Evolutionary conservation across 257 asterid genomes (phyloP).

Genomic region (Ligustrum vulgare): DNA sequence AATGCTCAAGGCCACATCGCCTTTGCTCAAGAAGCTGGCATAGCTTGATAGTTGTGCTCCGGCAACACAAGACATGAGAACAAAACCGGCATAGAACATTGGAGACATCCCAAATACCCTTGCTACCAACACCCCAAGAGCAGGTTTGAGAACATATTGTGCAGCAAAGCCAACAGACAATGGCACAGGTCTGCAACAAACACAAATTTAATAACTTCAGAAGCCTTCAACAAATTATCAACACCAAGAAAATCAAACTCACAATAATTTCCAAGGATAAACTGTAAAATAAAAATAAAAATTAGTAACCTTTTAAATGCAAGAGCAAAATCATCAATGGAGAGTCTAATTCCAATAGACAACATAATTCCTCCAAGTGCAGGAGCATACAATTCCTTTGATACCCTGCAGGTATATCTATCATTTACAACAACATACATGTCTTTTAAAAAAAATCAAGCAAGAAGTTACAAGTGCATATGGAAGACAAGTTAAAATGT

Average conservation of each 20-base stretch:
- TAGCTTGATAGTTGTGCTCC: slow-evolving; percentile 98
- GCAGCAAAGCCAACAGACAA: slow-evolving; percentile 74
- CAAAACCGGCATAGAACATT: slow-evolving; percentile 84
- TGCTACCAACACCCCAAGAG: slow-evolving; percentile 78
- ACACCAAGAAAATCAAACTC: neutral
- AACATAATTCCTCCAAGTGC: slow-evolving; percentile 99
- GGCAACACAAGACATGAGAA: slow-evolving; percentile 84
- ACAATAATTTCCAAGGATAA: neutral
- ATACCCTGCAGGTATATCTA: slow-evolving; percentile 94
- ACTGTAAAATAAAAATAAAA: no score
- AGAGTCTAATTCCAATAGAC: slow-evolving; percentile 91
- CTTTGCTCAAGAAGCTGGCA: slow-evolving; percentile 93
- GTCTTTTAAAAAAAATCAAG: slow-evolving; percentile 35
- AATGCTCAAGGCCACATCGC: slow-evolving; percentile 93
- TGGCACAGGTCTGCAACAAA: slow-evolving; percentile 72
- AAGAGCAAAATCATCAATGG: slow-evolving; percentile 84
- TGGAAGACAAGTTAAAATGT: slow-evolving; percentile 10
- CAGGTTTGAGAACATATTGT: slow-evolving; percentile 83
- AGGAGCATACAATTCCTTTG: slow-evolving; percentile 90
- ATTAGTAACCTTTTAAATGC: slow-evolving; percentile 77
- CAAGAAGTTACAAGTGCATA: neutral
- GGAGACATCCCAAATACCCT: slow-evolving; percentile 79
- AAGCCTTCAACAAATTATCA: neutral
- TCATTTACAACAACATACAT: slow-evolving; percentile 44
- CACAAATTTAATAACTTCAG: slow-evolving; percentile 3